phyloP scores from a whole-genome alignment of 768 basidiomycete species.

The Imleria badia region DNA sequence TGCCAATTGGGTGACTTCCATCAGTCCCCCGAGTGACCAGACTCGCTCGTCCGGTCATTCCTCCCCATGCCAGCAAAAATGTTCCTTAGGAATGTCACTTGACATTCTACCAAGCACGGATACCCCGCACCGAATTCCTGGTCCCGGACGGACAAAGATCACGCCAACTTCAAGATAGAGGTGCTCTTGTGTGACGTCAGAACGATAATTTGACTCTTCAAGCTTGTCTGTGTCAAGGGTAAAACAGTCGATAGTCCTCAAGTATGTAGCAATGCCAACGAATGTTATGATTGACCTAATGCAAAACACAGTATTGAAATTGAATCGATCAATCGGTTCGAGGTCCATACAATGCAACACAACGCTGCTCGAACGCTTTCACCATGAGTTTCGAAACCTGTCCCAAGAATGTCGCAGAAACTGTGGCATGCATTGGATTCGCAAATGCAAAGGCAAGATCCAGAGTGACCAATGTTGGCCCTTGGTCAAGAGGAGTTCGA shows the following conservation, averaged over 20 bases:
- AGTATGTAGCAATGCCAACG: background rate
- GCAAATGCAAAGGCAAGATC: constrained; percentile 86
- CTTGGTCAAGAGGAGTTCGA: constrained; percentile 19
- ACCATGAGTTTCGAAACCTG: constrained; percentile 89
- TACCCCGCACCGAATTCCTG: too few relatives aligned
- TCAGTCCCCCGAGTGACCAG: background rate
- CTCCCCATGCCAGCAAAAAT: too few relatives aligned
- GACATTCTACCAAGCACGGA: too few relatives aligned
- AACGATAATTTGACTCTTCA: background rate
- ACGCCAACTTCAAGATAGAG: background rate
- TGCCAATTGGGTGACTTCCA: background rate
- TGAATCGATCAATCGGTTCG: constrained; percentile 21
- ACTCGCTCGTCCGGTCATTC: too few relatives aligned
- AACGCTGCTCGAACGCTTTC: constrained; percentile 87
- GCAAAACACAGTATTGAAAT: background rate
- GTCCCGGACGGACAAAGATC: background rate
- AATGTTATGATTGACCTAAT: background rate
- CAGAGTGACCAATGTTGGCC: constrained; percentile 79
- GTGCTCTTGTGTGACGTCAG: background rate
- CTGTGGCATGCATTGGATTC: constrained; percentile 78
- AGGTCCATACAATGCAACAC: constrained; percentile 66
- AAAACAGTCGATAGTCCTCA: background rate
- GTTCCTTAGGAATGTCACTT: too few relatives aligned
- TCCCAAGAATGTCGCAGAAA: constrained; percentile 85
- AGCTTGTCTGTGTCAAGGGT: background rate